phyloP scores from a whole-genome alignment of 495 filamentous ascomycete species.

The Symbiotaphrina buchneri region DNA sequence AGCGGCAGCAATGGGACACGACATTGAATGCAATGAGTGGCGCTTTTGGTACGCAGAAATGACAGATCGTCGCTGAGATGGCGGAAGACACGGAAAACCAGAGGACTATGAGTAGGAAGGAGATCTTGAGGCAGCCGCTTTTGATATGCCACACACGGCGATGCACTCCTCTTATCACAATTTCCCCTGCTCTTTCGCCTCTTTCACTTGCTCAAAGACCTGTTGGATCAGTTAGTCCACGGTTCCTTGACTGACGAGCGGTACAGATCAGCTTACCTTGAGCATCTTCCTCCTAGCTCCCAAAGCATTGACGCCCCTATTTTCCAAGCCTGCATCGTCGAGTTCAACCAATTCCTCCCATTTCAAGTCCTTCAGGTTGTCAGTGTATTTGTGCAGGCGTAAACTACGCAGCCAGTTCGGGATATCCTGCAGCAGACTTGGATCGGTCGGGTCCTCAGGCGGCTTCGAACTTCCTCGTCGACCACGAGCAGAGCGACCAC shows the following conservation, averaged over 20 bases:
- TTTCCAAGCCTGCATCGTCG: constrained; percentile 83
- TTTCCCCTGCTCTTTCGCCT: constrained; percentile 21
- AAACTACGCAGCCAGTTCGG: constrained; percentile 89
- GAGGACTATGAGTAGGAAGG: no score
- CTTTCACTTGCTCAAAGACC: constrained; percentile 90
- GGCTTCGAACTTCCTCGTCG: constrained; percentile 90
- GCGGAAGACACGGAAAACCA: no score
- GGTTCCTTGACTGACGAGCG: not conserved
- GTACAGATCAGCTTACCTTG: constrained; percentile 34
- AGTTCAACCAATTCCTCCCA: constrained; percentile 88
- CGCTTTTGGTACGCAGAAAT: no score
- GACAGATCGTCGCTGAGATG: no score
- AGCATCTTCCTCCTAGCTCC: constrained; percentile 95
- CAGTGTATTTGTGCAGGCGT: constrained; percentile 94
- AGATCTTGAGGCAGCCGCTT: no score
- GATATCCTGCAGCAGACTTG: constrained; percentile 78
- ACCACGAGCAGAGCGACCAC: constrained; percentile 82
- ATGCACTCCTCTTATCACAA: no score
- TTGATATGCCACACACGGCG: no score
- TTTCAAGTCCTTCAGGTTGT: constrained; percentile 89
- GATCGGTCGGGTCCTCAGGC: constrained; percentile 91
- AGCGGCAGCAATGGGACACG: no score
- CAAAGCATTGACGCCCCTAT: constrained; percentile 82
- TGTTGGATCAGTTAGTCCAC: constrained; percentile 13
- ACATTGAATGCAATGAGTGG: no score